Percentiles rank a stretch among this genome's conserved stretches.
These are phyloP conservation scores for Psilocybe mexicana DNA, from an alignment of 1,284 basidiomycete genomes.

Conservation along the genomic window DNA sequence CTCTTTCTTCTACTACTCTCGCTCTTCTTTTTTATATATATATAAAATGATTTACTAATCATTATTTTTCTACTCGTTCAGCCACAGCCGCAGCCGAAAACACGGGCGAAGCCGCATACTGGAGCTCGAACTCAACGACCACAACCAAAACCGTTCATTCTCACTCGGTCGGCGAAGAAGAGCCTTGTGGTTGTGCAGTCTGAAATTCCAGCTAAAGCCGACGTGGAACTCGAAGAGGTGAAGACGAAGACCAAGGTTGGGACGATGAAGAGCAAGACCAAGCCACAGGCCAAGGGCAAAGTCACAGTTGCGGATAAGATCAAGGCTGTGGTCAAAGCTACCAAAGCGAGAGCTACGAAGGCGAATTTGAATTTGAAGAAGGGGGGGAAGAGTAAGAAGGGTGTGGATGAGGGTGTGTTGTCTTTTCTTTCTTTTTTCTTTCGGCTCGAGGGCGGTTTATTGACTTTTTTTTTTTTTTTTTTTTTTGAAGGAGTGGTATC, in stretches of 20 bases:
- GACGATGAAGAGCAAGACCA: neutral
- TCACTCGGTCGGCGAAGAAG: conserved; percentile 1
- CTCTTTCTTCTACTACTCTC: neutral
- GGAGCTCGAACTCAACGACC: too few relatives aligned
- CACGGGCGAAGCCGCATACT: too few relatives aligned
- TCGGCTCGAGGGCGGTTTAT: neutral
- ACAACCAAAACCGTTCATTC: neutral
- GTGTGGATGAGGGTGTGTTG: neutral
- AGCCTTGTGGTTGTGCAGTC: neutral
- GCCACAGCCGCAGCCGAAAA: too few relatives aligned
- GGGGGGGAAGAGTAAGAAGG: neutral
- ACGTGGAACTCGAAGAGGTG: too few relatives aligned
- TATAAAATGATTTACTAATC: too few relatives aligned
- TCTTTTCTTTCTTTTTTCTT: neutral
- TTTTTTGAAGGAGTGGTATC: neutral
- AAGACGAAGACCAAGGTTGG: neutral
- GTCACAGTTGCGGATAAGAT: neutral
- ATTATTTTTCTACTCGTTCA: too few relatives aligned
- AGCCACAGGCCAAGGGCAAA: neutral
- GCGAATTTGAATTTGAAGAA: neutral
- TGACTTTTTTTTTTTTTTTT: neutral
- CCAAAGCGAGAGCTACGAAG: too few relatives aligned
- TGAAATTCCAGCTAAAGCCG: too few relatives aligned
- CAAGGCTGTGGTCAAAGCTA: too few relatives aligned
- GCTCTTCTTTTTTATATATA: neutral